Evolutionary conservation across 192 early-diverging fungal species (phyloP).

Genomic region (Coemansia sp.): DNA sequence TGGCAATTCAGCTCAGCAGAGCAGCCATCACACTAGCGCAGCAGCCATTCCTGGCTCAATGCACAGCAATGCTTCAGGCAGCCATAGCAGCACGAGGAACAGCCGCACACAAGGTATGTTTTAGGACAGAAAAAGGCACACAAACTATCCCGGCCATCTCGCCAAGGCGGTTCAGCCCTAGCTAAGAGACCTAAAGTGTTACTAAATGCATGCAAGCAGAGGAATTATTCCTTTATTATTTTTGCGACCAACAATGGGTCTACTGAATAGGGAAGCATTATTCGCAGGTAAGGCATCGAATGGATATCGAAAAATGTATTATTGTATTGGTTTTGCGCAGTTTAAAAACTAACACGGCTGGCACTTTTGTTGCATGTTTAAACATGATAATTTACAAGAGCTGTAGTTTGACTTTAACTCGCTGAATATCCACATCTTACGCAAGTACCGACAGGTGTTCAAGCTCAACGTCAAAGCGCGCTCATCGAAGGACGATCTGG

Average conservation of each 20-base stretch:
- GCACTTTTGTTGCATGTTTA: no score
- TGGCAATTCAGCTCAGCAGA: neutral
- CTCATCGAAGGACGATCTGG: conserved; percentile 54
- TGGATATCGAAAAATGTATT: no score
- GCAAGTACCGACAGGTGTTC: conserved; percentile 54
- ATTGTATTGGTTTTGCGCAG: no score
- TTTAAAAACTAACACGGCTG: no score
- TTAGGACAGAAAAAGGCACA: no score
- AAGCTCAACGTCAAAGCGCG: conserved; percentile 57
- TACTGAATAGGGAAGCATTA: conserved; percentile 16
- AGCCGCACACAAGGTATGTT: conserved; percentile 7
- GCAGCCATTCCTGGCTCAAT: neutral
- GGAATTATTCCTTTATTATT: neutral
- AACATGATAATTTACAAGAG: neutral
- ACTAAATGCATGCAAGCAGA: neutral
- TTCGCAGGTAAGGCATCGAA: conserved; percentile 20
- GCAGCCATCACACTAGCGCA: neutral
- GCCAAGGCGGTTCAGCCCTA: no score
- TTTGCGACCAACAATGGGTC: neutral
- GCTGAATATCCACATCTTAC: conserved; percentile 48
- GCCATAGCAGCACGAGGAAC: neutral
- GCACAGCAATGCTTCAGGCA: neutral
- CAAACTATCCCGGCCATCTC: no score
- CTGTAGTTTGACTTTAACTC: conserved; percentile 52
- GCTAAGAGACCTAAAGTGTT: neutral